Percentiles rank a stretch among this genome's conserved stretches.
These are phyloP conservation scores for Sporisorium graminicola DNA, from an alignment of 1,284 basidiomycete genomes.

Conservation along the genomic window DNA sequence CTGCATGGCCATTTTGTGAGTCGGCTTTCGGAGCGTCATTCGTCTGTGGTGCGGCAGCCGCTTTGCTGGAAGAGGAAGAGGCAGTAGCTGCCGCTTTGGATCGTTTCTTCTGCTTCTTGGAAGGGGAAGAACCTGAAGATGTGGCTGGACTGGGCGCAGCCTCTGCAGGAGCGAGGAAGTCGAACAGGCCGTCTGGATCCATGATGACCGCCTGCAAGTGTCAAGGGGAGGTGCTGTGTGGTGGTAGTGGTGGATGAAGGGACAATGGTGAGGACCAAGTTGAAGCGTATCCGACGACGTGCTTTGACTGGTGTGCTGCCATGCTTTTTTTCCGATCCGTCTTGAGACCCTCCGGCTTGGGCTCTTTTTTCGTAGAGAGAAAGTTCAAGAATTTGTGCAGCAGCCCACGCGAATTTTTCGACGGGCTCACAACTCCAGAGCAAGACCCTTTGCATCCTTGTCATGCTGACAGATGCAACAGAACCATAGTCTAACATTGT, in stretches of 20 bases:
- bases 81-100: constrained; percentile 30
- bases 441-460: not conserved
- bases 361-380: not conserved
- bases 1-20: constrained; percentile 6
- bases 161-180: constrained; percentile 47
- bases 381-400: constrained; percentile 6
- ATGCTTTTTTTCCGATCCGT: not conserved
- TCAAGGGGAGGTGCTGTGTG: constrained; percentile 2
- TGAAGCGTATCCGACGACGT: not conserved
- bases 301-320: constrained; percentile 19
- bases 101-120: constrained; percentile 50
- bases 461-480: constrained; percentile 5
- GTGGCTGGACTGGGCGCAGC: constrained; percentile 30
- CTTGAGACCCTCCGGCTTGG: constrained; percentile 11
- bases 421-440: constrained; percentile 14
- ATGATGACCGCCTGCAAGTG: constrained; percentile 9
- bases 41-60: not conserved
- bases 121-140: constrained; percentile 32
- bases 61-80: constrained; percentile 19
- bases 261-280: not conserved
- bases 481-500: constrained; percentile 3
- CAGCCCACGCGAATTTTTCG: constrained; percentile 8
- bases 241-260: not conserved
- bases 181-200: constrained; percentile 58
- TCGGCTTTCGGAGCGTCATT: not conserved